Evolutionary conservation across 176 grass and related monocot species (phyloP), one percentile per base, ranked within the genome.

Genomic region (Phragmites australis): DNA sequence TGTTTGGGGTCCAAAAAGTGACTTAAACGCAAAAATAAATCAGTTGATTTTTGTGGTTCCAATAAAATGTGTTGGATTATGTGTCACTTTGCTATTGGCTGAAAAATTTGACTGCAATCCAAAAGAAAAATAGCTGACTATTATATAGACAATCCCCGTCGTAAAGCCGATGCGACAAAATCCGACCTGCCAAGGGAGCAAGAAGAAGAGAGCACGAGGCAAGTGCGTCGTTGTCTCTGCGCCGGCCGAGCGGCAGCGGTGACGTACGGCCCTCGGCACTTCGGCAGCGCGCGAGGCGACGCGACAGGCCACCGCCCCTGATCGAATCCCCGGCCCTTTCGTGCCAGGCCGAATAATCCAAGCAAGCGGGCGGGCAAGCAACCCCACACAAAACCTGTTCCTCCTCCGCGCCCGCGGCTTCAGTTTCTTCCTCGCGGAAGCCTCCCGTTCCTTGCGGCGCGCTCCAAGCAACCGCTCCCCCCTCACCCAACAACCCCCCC

Each of bases 401-500:
- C 65, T 30, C 75, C 51, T 21, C 60, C 3, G 23, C 64, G 53
- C 10, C 43, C 54, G 50, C 65, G 37, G 16, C 54, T 74, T 21
- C 9, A 1, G 18, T 83, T 74, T 51, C 76, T 63, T 86, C 61
- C 56, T 58, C 44, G 16, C 45, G 46, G 57, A 75, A 67, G 37
- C 30, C 42, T 57, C 16, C 26, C 22, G 26, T 91, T 81, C 54
- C 79, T 75, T 85, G 85, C 58, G 77, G 32, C 75, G 52, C 81
- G 81, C 77, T 80, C 87, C 78, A 72, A 85, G 82, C 73, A 66
- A 84, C 65, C 51, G 12, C 57, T 17, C 40, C 12, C 10, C 57
- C 8, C 31, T 41, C 82, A 63, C 66, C 73, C 47, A 42, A 64
- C 27, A 21, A 6, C 27, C 0, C 17, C 14, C 3, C 39, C 46